phyloP scores from a whole-genome alignment of 257 asterid species.

The Solanum pennellii region DNA sequence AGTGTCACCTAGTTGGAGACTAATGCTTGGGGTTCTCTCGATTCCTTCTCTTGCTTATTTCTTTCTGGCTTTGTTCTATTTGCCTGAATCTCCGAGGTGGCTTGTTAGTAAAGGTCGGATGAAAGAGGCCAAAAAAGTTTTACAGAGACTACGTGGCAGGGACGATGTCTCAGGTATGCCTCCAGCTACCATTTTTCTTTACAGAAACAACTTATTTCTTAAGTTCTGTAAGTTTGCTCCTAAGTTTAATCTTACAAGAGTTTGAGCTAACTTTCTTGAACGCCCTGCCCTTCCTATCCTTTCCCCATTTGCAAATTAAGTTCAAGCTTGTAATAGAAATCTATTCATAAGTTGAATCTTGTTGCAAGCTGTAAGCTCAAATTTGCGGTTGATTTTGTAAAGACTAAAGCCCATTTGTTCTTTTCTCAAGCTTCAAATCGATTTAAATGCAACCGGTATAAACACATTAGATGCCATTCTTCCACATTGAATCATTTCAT shows the following conservation, averaged over 20 bases:
- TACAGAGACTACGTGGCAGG: constrained; percentile 71
- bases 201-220: background rate
- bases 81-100: constrained; percentile 99
- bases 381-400: background rate
- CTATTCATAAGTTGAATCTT: background rate
- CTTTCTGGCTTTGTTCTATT: constrained; percentile 39
- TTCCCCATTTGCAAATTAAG: background rate
- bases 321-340: background rate
- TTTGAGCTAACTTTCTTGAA: background rate
- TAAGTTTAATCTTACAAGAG: background rate
- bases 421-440: background rate
- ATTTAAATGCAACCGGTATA: background rate
- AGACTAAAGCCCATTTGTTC: background rate
- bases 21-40: constrained; percentile 90
- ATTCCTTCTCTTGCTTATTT: constrained; percentile 70
- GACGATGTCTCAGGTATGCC: constrained; percentile 77
- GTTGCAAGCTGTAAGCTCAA: background rate
- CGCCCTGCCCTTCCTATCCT: background rate
- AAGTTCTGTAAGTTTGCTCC: background rate
- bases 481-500: background rate
- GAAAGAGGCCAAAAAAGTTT: constrained; percentile 68
- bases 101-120: constrained; percentile 81
- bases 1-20: constrained; percentile 75
- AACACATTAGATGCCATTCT: background rate
- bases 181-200: background rate